Evolutionary conservation across 169 alveolate genomes (phyloP).

Genomic region (Plasmodium adleri): DNA sequence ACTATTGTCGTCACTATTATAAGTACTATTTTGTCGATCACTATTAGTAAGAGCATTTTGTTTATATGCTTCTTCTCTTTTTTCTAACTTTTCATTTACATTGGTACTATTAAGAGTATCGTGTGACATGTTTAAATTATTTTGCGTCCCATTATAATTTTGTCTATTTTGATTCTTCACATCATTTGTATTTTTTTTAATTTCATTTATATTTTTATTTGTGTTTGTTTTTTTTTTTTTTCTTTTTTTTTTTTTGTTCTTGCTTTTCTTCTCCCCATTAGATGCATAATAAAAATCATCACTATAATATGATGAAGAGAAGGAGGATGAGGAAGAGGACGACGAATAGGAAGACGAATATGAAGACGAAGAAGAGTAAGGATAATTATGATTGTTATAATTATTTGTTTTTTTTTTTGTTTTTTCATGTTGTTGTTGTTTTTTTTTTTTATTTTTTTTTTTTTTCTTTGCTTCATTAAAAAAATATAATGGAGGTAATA

Average conservation of each 20-base stretch:
- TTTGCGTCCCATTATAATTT: neutral
- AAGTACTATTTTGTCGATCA: neutral
- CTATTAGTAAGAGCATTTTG: neutral
- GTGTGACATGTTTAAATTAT: neutral
- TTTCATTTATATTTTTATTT: neutral
- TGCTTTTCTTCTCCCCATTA: neutral
- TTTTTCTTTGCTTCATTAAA: constrained; percentile 27
- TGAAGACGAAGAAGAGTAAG: too few relatives aligned
- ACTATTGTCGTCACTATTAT: neutral
- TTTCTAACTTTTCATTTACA: neutral
- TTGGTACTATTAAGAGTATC: neutral
- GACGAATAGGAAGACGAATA: too few relatives aligned
- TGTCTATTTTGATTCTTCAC: neutral
- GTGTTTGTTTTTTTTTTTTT: neutral
- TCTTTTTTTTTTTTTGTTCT: neutral
- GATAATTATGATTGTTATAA: neutral
- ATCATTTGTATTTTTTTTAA: neutral
- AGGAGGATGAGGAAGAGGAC: too few relatives aligned
- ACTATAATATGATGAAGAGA: too few relatives aligned
- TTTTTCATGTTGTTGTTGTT: neutral
- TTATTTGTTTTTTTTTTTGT: constrained; percentile 11
- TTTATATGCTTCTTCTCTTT: neutral
- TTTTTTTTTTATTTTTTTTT: neutral
- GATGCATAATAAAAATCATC: too few relatives aligned
- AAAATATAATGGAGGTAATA: constrained; percentile 31